phyloP scores from a whole-genome alignment of 148 eudicot genomes.

The Fagopyrum tataricum region DNA sequence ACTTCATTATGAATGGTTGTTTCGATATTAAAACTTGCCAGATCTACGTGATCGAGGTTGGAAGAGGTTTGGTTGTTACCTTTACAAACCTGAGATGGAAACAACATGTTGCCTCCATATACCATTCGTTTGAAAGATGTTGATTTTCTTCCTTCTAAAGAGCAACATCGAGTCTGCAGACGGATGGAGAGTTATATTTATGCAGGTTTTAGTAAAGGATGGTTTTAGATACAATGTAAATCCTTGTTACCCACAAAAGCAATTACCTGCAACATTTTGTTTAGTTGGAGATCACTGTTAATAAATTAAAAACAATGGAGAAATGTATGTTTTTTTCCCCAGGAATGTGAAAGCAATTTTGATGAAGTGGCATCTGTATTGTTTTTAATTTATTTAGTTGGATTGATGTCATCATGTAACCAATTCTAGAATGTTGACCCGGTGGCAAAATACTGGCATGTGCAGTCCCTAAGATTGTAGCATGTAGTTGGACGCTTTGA shows the following conservation, averaged over 20 bases:
- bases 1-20: background rate
- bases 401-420: background rate
- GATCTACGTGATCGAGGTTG: conserved; percentile 98
- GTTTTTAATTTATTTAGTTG: no score
- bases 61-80: conserved; percentile 93
- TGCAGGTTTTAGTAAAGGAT: background rate
- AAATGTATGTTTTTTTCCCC: background rate
- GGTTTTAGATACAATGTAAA: background rate
- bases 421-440: background rate
- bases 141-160: conserved; percentile 82
- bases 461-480: background rate
- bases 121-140: conserved; percentile 85
- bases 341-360: background rate
- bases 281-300: background rate
- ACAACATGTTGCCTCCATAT: conserved; percentile 86
- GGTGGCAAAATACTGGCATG: background rate
- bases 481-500: background rate
- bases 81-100: conserved; percentile 96
- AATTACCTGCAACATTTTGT: background rate
- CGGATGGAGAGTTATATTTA: conserved; percentile 64
- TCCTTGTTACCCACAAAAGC: background rate
- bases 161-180: conserved; percentile 71
- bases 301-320: background rate
- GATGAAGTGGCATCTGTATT: background rate
- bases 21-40: conserved; percentile 13